Base-by-base conservation (phyloP, 106 monocot genomes). In the Allium sativum region DNA sequence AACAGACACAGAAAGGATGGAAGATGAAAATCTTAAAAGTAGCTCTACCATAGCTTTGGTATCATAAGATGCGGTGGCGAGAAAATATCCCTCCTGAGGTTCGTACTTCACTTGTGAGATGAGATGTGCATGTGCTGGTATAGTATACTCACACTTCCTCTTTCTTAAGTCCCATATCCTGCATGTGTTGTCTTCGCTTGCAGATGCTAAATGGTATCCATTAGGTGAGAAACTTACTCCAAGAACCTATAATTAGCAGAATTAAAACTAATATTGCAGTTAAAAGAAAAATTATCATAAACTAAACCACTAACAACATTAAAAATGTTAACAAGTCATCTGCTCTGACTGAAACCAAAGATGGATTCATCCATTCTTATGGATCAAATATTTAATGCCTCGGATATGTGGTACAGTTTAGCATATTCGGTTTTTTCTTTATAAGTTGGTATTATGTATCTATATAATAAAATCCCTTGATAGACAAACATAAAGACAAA, bases 161-260 rank as follows among this genome's bases (percentile, higher is more conserved):
- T 87, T 96, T 69, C 96, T 96, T 80, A 96, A 79, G 62, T 96
- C 86, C 95, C 95, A 96, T 62, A 96, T 84, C 8, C 87, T 79
- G 40, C 95, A 96, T 16, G 84, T 77, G 70, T 91, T 84, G 55
- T 96, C 95, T 69, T 91, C 95, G 19, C 90, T 79, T 18, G 87
- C 90, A 21, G 90, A 87, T 40, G 95, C 95, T 58, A 95, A 75
- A 61, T 69, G 84, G 67, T 81, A 90, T 4, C 95, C 95, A 74
- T 87, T 86, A 41, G 95, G 95, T 52, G 95, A 95, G 72, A 95
- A 95, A 77, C 79, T 76, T 12, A 90, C 65, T 48, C 86, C 86
- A 53, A 90, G 81, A 69, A 95, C 86, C 94, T 94, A 51, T 10
- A 31, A 3, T 31, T 31, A 31, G 31, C 31, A 31, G 31, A 31